Percentiles rank a stretch among this genome's conserved stretches.
phyloP scores from a whole-genome alignment of 768 basidiomycete genomes.

The Candolleomyces eurysporus region DNA sequence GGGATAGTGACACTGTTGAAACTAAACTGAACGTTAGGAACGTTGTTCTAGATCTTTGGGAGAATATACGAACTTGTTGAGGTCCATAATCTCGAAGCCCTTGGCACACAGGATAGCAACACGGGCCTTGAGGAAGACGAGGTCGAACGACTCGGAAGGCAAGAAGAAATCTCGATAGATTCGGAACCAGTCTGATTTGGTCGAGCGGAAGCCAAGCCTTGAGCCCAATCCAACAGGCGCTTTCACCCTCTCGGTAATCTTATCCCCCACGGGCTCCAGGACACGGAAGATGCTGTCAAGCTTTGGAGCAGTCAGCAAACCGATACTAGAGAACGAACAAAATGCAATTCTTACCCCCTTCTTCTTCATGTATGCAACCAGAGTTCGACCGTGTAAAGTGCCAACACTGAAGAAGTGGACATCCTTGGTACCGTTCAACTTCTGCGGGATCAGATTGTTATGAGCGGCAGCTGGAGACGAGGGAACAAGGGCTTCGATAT shows the following conservation, averaged over 20 bases:
- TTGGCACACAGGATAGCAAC: conserved; percentile 90
- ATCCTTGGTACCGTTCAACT: conserved; percentile 83
- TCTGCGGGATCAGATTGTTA: conserved; percentile 81
- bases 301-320: conserved; percentile 21
- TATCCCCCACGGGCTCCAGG: conserved; percentile 87
- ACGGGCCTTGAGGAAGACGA: conserved; percentile 88
- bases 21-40: conserved; percentile 33
- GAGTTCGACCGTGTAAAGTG: conserved; percentile 76
- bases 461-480: conserved; percentile 68
- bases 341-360: conserved; percentile 54
- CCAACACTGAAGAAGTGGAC: conserved; percentile 97
- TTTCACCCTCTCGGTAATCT: conserved; percentile 73
- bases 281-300: conserved; percentile 90
- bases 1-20: conserved; percentile 89
- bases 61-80: conserved; percentile 66
- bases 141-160: conserved; percentile 80
- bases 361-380: conserved; percentile 96
- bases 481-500: conserved; percentile 94
- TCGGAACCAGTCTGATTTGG: conserved; percentile 90
- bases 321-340: background rate
- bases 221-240: conserved; percentile 62
- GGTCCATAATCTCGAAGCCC: conserved; percentile 97
- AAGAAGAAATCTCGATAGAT: conserved; percentile 87
- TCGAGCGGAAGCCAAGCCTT: conserved; percentile 59
- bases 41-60: background rate